Base-by-base conservation (phyloP, 352 stramenopile species). In the Phytophthora constricta region DNA sequence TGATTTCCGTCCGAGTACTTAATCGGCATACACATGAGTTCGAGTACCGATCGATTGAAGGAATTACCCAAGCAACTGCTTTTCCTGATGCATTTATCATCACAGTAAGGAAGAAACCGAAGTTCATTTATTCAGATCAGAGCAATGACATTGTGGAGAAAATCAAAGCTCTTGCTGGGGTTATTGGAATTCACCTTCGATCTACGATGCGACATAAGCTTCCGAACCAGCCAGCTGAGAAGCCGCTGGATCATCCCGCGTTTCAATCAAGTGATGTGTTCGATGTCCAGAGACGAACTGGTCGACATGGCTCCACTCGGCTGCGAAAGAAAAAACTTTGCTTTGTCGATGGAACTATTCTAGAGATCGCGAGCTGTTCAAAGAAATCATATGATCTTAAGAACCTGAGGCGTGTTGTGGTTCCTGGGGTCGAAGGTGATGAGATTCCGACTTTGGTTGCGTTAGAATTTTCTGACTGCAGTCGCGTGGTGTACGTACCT, bases 111-210 rank as follows among this genome's bases (percentile, higher is more conserved):
- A 77, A 76, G n/a, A 91, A 91, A 50, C 27, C 87, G 34, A 82
- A 87, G 51, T 93, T 91, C 49, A 58, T 95, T 14, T 93, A 93
- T 54, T 91, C 83, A 0, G 84, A 91, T 27, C 79, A 90, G 33
- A 76, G 65, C 20, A 65, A 66, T 11, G 65, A 80, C 22, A 90
- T 95, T 11, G 45, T 93, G 5, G 68, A 89, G 25, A 89, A 85
- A 57, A 78, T 93, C 61, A 82, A 77, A 37, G 64, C 77, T 11
- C 67, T 93, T 16, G 79, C 86, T 45, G 86, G 86, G 41, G 68
- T 88, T 22, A 85, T 95, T 25, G 86, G 86, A 5, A 87, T 91
- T 10, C 72, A 78, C 53, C 57, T 95, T 33, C 55, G 46, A 10
- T 69, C 68, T 2, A 73, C 64, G 10, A 65, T 58, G 9, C 56